A percentile compares a stretch with the other conserved stretches of the same genome.
These are phyloP conservation scores for Knoxia roxburghii DNA, from an alignment of 257 asterid species.

Conservation along the genomic window DNA sequence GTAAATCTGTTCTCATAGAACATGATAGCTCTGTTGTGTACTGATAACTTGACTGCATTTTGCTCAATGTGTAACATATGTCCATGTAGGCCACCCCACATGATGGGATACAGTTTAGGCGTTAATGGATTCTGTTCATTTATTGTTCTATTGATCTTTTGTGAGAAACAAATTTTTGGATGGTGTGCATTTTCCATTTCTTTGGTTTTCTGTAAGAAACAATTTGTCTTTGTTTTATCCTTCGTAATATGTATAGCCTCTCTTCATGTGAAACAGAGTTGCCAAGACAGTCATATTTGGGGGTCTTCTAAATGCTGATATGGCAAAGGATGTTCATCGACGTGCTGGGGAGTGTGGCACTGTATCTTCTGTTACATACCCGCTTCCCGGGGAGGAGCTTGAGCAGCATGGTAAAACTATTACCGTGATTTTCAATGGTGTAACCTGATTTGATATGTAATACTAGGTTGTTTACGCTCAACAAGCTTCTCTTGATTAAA, in stretches of 20 bases:
- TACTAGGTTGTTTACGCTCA: background rate
- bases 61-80: no score
- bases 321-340: slow-evolving; percentile 82
- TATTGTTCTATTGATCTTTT: no score
- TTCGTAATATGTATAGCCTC: slow-evolving; percentile 4
- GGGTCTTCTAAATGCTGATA: slow-evolving; percentile 56
- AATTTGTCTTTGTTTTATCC: background rate
- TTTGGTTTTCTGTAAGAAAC: slow-evolving; percentile 10
- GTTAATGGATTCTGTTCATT: no score
- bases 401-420: slow-evolving; percentile 56
- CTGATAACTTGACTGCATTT: no score
- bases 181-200: background rate
- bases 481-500: background rate
- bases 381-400: slow-evolving; percentile 73
- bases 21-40: no score
- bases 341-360: slow-evolving; percentile 60
- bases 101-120: no score
- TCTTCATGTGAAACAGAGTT: slow-evolving; percentile 55
- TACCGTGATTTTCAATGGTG: background rate
- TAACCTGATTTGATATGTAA: background rate
- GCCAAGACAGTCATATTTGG: slow-evolving; percentile 89
- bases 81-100: no score
- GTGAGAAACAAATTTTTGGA: no score
- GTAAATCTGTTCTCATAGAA: background rate
- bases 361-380: slow-evolving; percentile 60